phyloP scores from a whole-genome alignment of 441 rosid species.

The Euphorbia celastroides region DNA sequence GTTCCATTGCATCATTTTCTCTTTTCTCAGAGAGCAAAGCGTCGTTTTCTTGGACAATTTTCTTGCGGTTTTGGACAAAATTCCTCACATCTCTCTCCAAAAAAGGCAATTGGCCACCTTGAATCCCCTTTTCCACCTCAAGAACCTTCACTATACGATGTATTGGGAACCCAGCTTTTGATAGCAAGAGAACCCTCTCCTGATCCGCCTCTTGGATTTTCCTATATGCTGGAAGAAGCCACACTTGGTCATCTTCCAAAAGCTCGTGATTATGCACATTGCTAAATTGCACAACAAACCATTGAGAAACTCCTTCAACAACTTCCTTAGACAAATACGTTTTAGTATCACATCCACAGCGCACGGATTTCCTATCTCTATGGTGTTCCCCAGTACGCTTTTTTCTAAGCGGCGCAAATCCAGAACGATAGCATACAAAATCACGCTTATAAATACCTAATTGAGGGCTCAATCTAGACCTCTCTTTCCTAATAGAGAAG shows the following conservation, averaged over 20 bases:
- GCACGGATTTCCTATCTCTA: slow-evolving; percentile 75
- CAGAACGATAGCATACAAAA: slow-evolving; percentile 91
- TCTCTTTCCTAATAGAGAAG: slow-evolving; percentile 84
- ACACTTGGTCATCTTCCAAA: slow-evolving; percentile 84
- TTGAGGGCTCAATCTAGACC: slow-evolving; percentile 79
- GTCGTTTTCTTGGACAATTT: slow-evolving; percentile 74
- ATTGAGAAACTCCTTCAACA: slow-evolving; percentile 52
- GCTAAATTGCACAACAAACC: slow-evolving; percentile 86
- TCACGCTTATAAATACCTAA: slow-evolving; percentile 77
- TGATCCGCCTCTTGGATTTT: slow-evolving; percentile 87
- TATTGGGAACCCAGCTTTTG: slow-evolving; percentile 87
- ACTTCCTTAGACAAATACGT: slow-evolving; percentile 71
- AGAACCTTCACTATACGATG: slow-evolving; percentile 74
- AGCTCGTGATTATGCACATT: slow-evolving; percentile 91
- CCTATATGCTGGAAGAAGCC: slow-evolving; percentile 86
- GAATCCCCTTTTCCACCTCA: slow-evolving; percentile 79
- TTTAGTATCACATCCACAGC: slow-evolving; percentile 92
- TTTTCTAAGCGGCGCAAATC: slow-evolving; percentile 75
- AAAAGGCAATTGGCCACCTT: slow-evolving; percentile 75
- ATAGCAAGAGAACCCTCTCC: slow-evolving; percentile 72
- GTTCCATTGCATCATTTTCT: slow-evolving; percentile 61
- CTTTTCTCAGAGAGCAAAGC: slow-evolving; percentile 64
- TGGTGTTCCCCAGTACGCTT: slow-evolving; percentile 77
- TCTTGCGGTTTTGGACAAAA: slow-evolving; percentile 76
- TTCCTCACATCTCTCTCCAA: slow-evolving; percentile 91